These are phyloP conservation scores for Yarrowia sp. DNA, from an alignment of 805 yeast species.

Conservation along the genomic window DNA sequence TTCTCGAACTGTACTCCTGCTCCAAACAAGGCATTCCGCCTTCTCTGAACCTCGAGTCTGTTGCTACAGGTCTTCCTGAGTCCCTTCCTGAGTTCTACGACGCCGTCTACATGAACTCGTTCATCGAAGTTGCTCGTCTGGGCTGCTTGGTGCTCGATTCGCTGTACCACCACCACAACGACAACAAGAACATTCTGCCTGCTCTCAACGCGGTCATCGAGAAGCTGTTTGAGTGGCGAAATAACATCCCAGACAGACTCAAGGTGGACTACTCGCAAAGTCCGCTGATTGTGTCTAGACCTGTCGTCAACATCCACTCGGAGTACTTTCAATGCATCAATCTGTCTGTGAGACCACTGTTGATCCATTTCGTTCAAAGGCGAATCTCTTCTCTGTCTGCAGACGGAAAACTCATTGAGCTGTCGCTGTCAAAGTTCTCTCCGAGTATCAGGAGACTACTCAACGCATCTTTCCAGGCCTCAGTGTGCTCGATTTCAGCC, in stretches of 20 bases:
- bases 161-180: conserved; percentile 30
- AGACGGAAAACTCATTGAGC: conserved; percentile 28
- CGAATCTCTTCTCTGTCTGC: conserved; percentile 27
- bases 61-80: conserved; percentile 29
- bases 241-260: conserved; percentile 28
- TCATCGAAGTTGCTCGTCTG: conserved; percentile 31
- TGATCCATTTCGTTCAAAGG: conserved; percentile 33
- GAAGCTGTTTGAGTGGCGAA: conserved; percentile 31
- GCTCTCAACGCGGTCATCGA: conserved; percentile 29
- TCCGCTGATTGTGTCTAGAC: conserved; percentile 26
- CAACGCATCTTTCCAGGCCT: conserved; percentile 34
- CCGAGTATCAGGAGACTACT: conserved; percentile 29
- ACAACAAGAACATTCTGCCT: conserved; percentile 29
- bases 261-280: conserved; percentile 29
- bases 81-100: conserved; percentile 23
- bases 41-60: conserved; percentile 30
- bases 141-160: conserved; percentile 29
- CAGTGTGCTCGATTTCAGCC: conserved; percentile 32
- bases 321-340: conserved; percentile 34
- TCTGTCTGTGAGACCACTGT: conserved; percentile 33
- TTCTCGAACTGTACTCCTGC: conserved; percentile 31
- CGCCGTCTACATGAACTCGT: conserved; percentile 31
- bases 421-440: conserved; percentile 27
- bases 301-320: conserved; percentile 31
- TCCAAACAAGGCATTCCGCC: conserved; percentile 34